These are phyloP conservation scores for Hsuehochloa calcarea DNA, from an alignment of 176 grass and related monocot genomes.

Conservation along the genomic window DNA sequence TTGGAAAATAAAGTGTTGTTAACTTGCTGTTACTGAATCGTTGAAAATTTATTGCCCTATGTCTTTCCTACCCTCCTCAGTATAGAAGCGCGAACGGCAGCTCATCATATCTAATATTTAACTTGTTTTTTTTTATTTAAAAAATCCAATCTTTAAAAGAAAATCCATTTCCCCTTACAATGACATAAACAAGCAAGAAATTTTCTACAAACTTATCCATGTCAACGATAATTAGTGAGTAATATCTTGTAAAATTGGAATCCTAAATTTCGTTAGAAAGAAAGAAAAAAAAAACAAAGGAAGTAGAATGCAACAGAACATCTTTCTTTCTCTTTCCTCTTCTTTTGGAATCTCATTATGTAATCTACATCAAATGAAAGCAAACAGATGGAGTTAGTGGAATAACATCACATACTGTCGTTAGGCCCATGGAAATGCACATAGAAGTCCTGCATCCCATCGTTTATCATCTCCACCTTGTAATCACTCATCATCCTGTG, in stretches of 20 bases:
- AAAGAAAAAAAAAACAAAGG: too few species aligned
- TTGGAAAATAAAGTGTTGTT: too few species aligned
- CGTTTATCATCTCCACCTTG: conserved; percentile 64
- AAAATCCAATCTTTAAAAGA: not conserved
- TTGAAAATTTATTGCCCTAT: not conserved
- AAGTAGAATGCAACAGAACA: too few species aligned
- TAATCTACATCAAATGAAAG: not conserved
- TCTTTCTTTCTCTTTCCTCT: too few species aligned
- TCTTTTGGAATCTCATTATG: not conserved
- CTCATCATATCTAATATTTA: not conserved
- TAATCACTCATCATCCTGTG: conserved; percentile 69
- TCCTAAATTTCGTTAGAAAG: not conserved
- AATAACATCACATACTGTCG: conserved; percentile 33
- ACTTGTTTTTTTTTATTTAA: not conserved
- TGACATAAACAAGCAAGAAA: not conserved
- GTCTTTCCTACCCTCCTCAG: too few species aligned
- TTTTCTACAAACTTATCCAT: not conserved
- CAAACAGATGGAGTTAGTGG: not conserved
- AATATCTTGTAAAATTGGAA: not conserved
- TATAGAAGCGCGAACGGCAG: not conserved
- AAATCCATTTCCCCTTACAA: not conserved
- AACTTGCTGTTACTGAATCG: too few species aligned
- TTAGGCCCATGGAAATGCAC: conserved; percentile 65
- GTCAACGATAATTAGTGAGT: not conserved
- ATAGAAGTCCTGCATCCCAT: conserved; percentile 59